Evolutionary conservation across 208 protist species (phyloP).

Genomic region (Angomonas ambiguus): DNA sequence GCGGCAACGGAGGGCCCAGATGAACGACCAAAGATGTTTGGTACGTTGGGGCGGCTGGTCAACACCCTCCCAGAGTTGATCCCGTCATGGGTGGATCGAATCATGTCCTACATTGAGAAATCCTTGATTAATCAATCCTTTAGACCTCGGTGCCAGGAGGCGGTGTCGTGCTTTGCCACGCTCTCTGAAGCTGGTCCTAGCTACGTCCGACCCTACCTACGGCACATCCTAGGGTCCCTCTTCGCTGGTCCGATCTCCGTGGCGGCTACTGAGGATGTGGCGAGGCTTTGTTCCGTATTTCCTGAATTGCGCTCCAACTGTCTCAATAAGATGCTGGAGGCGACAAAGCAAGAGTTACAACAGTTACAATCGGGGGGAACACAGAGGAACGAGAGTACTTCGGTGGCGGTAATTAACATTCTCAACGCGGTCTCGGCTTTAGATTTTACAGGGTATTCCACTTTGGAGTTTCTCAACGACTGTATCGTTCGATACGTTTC

Average conservation of each 20-base stretch:
- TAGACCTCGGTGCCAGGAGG: slow-evolving; percentile 64
- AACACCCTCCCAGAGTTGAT: slow-evolving; percentile 63
- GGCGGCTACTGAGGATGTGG: slow-evolving; percentile 71
- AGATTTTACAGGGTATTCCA: slow-evolving; percentile 87
- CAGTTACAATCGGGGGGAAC: slow-evolving; percentile 15
- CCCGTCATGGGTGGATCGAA: slow-evolving; percentile 50
- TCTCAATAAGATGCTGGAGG: slow-evolving; percentile 82
- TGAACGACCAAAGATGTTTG: slow-evolving; percentile 64
- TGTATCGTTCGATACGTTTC: slow-evolving; percentile 71
- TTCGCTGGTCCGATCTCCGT: slow-evolving; percentile 69
- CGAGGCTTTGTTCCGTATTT: slow-evolving; percentile 83
- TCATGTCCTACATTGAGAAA: slow-evolving; percentile 78
- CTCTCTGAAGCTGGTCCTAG: slow-evolving; percentile 64
- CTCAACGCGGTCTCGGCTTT: slow-evolving; percentile 65
- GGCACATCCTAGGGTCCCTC: slow-evolving; percentile 65
- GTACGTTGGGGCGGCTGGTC: slow-evolving; percentile 50
- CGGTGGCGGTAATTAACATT: slow-evolving; percentile 43
- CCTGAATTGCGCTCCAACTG: slow-evolving; percentile 86
- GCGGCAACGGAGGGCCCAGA: slow-evolving; percentile 31
- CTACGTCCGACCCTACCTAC: slow-evolving; percentile 73
- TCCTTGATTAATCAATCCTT: slow-evolving; percentile 43
- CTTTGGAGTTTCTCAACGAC: slow-evolving; percentile 82
- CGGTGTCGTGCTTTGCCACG: slow-evolving; percentile 81
- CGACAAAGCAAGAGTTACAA: slow-evolving; percentile 59
- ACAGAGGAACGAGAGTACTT: slow-evolving; percentile 17